phyloP scores from a whole-genome alignment of 208 protist genomes.

The Crithidia acanthocephali region DNA sequence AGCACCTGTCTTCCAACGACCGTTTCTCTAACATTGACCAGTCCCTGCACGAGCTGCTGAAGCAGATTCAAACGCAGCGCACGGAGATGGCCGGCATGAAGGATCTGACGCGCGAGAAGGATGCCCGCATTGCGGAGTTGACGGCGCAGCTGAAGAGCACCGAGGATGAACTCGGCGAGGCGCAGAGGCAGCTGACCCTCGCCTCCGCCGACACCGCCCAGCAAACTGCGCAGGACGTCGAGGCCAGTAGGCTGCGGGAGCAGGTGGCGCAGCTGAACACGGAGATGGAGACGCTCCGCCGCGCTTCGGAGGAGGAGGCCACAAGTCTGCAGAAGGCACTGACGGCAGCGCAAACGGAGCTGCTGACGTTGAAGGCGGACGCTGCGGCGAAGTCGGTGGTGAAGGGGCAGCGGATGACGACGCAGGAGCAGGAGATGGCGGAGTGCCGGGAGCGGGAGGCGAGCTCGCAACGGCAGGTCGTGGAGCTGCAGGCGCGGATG shows the following conservation, averaged over 20 bases:
- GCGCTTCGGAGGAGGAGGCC: constrained; percentile 12
- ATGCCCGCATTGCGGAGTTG: constrained; percentile 34
- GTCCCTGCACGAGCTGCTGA: constrained; percentile 37
- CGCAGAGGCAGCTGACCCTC: constrained; percentile 3
- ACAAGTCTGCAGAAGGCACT: constrained; percentile 10
- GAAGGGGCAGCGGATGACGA: constrained; percentile 6
- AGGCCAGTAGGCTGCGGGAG: not conserved
- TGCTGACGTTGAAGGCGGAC: constrained; percentile 31
- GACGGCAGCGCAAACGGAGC: constrained; percentile 18
- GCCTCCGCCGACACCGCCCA: not conserved
- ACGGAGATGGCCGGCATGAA: constrained; percentile 42
- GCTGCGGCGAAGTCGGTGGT: constrained; percentile 25
- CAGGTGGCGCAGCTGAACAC: constrained; percentile 19
- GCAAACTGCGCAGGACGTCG: not conserved
- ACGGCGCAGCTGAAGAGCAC: constrained; percentile 24
- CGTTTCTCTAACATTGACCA: constrained; percentile 56
- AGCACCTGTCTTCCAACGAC: constrained; percentile 37
- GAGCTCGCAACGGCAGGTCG: constrained; percentile 19
- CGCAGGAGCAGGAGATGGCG: constrained; percentile 33
- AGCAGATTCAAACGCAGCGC: constrained; percentile 37
- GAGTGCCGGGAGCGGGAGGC: constrained; percentile 28
- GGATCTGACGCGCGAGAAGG: constrained; percentile 32
- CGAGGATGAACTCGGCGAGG: constrained; percentile 18
- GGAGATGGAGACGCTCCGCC: constrained; percentile 22
- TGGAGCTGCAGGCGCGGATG: constrained; percentile 21